These are phyloP conservation scores for Bondarzewia mesenterica DNA, from an alignment of 1,284 basidiomycete species.

Conservation along the genomic window DNA sequence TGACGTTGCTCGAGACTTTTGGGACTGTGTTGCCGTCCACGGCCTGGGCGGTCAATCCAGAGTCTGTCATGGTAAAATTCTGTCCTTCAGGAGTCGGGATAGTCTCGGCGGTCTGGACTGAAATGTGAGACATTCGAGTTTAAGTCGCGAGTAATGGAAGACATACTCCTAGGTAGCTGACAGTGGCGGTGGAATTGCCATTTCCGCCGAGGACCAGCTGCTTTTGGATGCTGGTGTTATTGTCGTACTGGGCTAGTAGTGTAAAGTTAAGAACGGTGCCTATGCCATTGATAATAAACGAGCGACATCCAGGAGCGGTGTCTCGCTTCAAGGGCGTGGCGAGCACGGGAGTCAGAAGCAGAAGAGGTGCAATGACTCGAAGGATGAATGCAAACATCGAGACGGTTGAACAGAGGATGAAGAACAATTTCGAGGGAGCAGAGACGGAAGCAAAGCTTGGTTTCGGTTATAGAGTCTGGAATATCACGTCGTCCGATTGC, in stretches of 20 bases:
- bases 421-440: too few relatives aligned
- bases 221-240: background rate
- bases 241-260: background rate
- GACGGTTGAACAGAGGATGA: too few relatives aligned
- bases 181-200: background rate
- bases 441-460: too few relatives aligned
- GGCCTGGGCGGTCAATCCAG: background rate
- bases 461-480: too few relatives aligned
- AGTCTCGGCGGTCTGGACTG: background rate
- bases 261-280: background rate
- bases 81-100: background rate
- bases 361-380: background rate
- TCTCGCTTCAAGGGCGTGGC: background rate
- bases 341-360: background rate
- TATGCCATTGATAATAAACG: constrained; percentile 2
- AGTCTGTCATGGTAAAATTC: constrained; percentile 1
- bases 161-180: background rate
- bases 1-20: background rate
- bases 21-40: background rate
- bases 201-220: background rate
- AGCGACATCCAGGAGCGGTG: constrained; percentile 5
- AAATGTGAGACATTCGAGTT: background rate
- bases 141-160: background rate
- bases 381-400: too few relatives aligned
- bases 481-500: too few relatives aligned